Percentiles rank a stretch among this genome's conserved stretches.
These are phyloP conservation scores for Cinchona pubescens DNA, from an alignment of 257 asterid species.

Conservation along the genomic window DNA sequence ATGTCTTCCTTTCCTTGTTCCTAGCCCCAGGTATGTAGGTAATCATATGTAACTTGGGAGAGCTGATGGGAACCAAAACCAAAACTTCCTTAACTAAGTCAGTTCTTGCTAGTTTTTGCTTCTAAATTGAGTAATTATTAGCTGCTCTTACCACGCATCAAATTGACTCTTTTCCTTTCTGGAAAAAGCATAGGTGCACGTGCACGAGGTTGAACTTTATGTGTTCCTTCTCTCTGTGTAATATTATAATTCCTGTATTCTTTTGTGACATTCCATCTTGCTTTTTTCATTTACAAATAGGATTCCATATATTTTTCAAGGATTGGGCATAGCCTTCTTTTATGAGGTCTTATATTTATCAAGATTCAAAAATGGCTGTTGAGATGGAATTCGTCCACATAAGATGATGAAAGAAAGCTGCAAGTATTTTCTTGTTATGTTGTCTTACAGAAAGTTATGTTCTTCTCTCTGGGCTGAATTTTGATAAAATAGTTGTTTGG, in stretches of 20 bases:
- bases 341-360: neutral
- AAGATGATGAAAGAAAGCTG: constrained; percentile 1
- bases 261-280: neutral
- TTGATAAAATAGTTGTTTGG: neutral
- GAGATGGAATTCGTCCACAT: neutral
- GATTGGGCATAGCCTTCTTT: neutral
- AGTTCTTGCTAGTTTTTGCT: neutral
- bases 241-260: neutral
- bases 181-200: neutral
- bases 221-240: neutral
- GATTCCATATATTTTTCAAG: neutral
- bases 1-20: neutral
- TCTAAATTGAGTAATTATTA: neutral
- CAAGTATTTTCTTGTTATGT: neutral
- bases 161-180: neutral
- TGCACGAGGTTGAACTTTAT: neutral
- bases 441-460: neutral
- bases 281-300: neutral
- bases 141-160: neutral
- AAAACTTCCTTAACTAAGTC: neutral
- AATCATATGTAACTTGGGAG: neutral
- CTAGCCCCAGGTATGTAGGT: neutral
- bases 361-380: neutral
- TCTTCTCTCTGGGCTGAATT: neutral
- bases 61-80: neutral